These are phyloP conservation scores for Coemansia sp. DNA, from an alignment of 192 early-diverging fungal species.

Conservation along the genomic window DNA sequence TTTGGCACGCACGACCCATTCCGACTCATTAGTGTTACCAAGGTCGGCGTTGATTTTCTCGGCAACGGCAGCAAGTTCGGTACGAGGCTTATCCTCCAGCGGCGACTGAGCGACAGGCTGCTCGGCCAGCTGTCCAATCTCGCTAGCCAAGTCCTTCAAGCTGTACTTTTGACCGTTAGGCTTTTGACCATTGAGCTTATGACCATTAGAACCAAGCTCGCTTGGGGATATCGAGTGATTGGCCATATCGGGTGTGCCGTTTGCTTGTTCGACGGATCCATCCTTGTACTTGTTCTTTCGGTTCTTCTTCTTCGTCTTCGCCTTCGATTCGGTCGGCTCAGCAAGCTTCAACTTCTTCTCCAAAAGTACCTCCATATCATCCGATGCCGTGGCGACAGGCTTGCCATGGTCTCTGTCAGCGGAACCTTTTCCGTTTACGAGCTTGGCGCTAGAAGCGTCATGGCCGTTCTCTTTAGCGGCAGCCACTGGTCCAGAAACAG, in stretches of 20 bases:
- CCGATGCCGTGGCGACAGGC: slow-evolving; percentile 14
- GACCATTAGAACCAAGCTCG: neutral
- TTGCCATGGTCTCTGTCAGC: too few species aligned
- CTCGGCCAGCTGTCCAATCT: neutral
- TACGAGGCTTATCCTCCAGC: neutral
- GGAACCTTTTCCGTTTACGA: neutral
- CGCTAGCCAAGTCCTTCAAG: slow-evolving; percentile 4
- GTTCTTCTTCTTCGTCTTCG: slow-evolving; percentile 25
- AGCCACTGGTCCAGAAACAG: neutral
- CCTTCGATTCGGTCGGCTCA: neutral
- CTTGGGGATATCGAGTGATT: neutral
- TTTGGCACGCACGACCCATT: slow-evolving; percentile 45
- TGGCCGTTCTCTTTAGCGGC: slow-evolving; percentile 1
- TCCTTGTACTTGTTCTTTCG: slow-evolving; percentile 53
- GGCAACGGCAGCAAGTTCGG: neutral
- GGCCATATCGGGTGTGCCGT: neutral
- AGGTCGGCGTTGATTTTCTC: slow-evolving; percentile 18
- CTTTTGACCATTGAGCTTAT: neutral
- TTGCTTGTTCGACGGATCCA: slow-evolving; percentile 11
- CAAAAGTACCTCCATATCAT: slow-evolving; percentile 43
- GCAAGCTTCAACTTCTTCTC: slow-evolving; percentile 14
- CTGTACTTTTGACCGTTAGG: slow-evolving; percentile 8
- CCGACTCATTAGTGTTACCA: slow-evolving; percentile 7
- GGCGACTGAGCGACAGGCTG: neutral
- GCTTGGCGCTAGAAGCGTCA: neutral